A percentile compares a stretch with the other conserved stretches of the same genome.
phyloP scores from a whole-genome alignment of 768 basidiomycete genomes.

The Trametes maxima region DNA sequence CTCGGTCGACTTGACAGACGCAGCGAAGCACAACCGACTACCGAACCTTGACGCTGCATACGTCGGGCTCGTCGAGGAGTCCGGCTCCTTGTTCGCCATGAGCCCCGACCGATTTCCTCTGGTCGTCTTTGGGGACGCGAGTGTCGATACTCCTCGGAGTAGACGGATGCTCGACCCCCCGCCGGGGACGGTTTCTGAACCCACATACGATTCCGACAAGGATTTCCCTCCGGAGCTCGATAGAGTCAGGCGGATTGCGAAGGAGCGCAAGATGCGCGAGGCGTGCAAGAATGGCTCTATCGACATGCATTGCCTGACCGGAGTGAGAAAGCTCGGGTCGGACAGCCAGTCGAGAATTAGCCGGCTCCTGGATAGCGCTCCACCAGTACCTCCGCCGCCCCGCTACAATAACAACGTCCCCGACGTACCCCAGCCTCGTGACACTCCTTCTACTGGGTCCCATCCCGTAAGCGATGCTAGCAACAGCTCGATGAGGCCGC shows the following conservation, averaged over 20 bases:
- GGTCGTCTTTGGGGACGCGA: constrained; percentile 65
- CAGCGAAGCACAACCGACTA: constrained; percentile 42
- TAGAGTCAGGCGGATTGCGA: constrained; percentile 38
- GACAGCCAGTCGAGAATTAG: constrained; percentile 44
- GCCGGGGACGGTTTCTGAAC: constrained; percentile 29
- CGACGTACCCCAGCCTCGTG: constrained; percentile 12
- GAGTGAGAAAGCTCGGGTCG: constrained; percentile 57
- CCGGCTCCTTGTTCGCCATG: constrained; percentile 82
- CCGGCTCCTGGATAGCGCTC: constrained; percentile 63
- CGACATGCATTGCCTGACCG: constrained; percentile 64
- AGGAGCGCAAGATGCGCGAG: constrained; percentile 45
- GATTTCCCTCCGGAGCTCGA: constrained; percentile 49
- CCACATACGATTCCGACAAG: constrained; percentile 13
- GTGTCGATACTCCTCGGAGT: constrained; percentile 18
- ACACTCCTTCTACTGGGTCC: constrained; percentile 17
- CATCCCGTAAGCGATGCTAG: background rate
- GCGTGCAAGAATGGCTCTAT: constrained; percentile 39
- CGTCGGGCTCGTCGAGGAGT: constrained; percentile 75
- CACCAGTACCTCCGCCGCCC: constrained; percentile 38
- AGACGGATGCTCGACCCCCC: constrained; percentile 38
- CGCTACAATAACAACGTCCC: constrained; percentile 17
- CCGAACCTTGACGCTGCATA: constrained; percentile 70
- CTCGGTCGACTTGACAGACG: constrained; percentile 36
- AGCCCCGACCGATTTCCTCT: constrained; percentile 81
- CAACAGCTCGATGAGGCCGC: constrained; percentile 19